Base-by-base conservation (phyloP, 352 stramenopile genomes). In the Pythium periplocum region DNA sequence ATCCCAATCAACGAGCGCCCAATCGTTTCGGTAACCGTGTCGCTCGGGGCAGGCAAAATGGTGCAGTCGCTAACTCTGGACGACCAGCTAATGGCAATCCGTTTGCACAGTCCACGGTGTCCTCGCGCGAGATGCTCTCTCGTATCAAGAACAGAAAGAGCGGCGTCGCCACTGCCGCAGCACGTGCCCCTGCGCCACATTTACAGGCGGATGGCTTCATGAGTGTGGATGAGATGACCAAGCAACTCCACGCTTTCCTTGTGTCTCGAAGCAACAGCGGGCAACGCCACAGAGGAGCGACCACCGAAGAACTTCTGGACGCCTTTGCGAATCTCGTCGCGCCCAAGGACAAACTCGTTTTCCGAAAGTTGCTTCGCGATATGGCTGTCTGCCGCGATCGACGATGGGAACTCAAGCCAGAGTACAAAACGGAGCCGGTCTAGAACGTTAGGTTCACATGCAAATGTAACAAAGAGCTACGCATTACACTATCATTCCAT, bases 291-390 rank as follows among this genome's bases (percentile, higher is more conserved):
- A 26, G 17, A 26, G 88, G 87, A 4, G 86, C 89, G 26, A 93
- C 90, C 40, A 98, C 91, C 1, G 82, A 96, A 53, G 68, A 94
- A 50, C 72, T 98, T 34, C 67, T 98, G 6, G 77, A 91, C 10
- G 72, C 75, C 53, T 98, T 98, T 61, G 81, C 63, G 30, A 64
- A 83, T 12, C 68, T 97, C 30, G 69, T 95, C 9, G 76, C 86
- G 32, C 73, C 73, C n/a, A 89, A 93, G 55, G 83, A 96, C 68
- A 96, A 96, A 55, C 69, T 93, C 31, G 67, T 94, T 12, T 96
- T 96, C 54, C 80, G 86, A 12, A 87, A 90, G 35, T 57, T 96
- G 45, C 64, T 96, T 52, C 82, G 78, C 51, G 78, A 90, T 43
- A 93, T 96, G 68, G 86, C 86, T 1, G 68, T 78, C 26, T 91